These are phyloP conservation scores for Carex littledalei DNA, from an alignment of 176 grass and related monocot species.

Conservation along the genomic window DNA sequence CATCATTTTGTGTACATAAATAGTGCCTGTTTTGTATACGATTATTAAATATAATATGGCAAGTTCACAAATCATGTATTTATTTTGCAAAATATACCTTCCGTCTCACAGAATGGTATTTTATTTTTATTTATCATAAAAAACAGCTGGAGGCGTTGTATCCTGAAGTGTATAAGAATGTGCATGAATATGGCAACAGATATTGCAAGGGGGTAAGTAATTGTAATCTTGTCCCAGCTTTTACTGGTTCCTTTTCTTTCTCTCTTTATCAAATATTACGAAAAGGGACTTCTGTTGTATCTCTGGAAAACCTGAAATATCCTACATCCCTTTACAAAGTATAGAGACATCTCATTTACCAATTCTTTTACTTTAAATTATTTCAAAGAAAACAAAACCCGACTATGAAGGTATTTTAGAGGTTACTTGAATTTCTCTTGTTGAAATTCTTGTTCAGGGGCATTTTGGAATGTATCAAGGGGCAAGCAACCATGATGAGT, in stretches of 20 bases:
- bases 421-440: constrained; percentile 18
- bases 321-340: neutral
- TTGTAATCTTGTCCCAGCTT: neutral
- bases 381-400: neutral
- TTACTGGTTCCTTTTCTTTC: neutral
- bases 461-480: constrained; percentile 80
- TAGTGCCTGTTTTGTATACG: neutral
- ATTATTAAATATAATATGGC: neutral
- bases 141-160: constrained; percentile 71
- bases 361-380: neutral
- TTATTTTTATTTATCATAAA: constrained; percentile 9
- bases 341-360: neutral
- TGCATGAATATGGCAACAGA: constrained; percentile 76
- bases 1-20: neutral
- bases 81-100: neutral
- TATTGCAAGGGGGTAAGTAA: constrained; percentile 97
- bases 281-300: neutral
- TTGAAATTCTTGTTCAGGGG: constrained; percentile 41
- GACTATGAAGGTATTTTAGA: neutral
- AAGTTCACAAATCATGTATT: neutral
- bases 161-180: constrained; percentile 80
- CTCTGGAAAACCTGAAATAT: constrained; percentile 1
- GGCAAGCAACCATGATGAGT: constrained; percentile 94
- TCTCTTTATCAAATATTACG: neutral
- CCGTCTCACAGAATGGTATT: neutral